A percentile compares a stretch with the other conserved stretches of the same genome.
Conservation (phyloP, 129 eudicot species). For the Scalesia atractyloides region DNA sequence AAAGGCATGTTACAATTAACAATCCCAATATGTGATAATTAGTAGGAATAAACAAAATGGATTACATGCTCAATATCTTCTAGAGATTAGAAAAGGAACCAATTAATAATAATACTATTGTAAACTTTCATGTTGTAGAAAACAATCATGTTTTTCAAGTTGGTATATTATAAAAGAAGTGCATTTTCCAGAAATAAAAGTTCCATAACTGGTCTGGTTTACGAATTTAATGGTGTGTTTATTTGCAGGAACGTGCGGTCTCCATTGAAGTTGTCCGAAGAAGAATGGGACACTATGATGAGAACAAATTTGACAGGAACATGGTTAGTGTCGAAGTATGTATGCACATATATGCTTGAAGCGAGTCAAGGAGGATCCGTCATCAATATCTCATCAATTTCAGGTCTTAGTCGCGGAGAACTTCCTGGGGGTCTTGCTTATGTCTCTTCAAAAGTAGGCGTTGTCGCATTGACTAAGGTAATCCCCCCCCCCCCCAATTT, state of each 20-base stretch:
- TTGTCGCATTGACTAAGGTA: constrained; percentile 50
- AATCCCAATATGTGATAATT: no score
- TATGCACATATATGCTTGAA: constrained; percentile 67
- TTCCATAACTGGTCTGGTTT: no score
- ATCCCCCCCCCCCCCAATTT: neutral
- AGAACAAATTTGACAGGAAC: constrained; percentile 65
- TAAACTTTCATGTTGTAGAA: no score
- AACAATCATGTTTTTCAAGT: no score
- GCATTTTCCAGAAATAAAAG: no score
- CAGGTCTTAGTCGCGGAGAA: constrained; percentile 71
- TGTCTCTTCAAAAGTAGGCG: constrained; percentile 59
- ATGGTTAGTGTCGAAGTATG: constrained; percentile 49
- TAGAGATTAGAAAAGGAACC: no score
- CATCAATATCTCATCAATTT: constrained; percentile 66
- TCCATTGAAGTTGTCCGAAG: constrained; percentile 60
- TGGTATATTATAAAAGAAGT: no score
- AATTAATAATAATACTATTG: no score
- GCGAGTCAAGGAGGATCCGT: constrained; percentile 63
- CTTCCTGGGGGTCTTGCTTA: constrained; percentile 66
- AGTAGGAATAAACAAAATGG: no score
- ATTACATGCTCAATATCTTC: no score
- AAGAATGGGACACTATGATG: constrained; percentile 56
- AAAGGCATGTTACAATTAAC: no score
- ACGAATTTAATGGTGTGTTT: neutral
- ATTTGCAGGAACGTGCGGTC: constrained; percentile 43